Base-by-base conservation (phyloP, 2,329 filamentous ascomycete species). In the Huntiella bhutanensis region DNA sequence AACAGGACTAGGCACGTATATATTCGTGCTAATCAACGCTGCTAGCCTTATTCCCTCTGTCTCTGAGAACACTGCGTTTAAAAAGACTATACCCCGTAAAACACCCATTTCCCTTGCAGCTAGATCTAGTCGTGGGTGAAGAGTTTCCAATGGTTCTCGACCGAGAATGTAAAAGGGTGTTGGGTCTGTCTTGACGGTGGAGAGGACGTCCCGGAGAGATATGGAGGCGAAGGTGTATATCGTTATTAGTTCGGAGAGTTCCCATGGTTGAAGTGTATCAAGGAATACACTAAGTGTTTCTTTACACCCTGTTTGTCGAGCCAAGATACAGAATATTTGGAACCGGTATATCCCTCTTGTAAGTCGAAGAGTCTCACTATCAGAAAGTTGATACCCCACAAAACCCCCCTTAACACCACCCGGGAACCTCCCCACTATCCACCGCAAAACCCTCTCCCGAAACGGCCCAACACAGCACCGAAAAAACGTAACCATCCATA, bases 331-430 rank as follows among this genome's bases (percentile, higher is more conserved):
- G 5, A 50, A 33, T 7, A 50, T 41, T 7, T 50, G 48, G 19
- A 47, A 50, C 28, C 44, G 48, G 22, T 50, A 50, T 4, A 50
- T 36, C 15, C 44, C 48, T 10, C 48, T 40, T 2, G 48, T 50
- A 1, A 42, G 39, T 12, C 48, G 45, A 16, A 43, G 33, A 6
- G 32, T 33, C 37, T 50, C 48, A 16, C 12, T 34, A 8, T 8
- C 17, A 28, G 11, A 15, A 6, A 17, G 7, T 12, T 11, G 10
- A 17, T 41, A 28, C 22, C 22, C 22, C 22, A 10, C 8, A 28
- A 28, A 28, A 3, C 2, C 22, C 6, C 6, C 22, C 5, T 45
- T 36, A 10, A 28, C 38, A 19, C 35, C 34, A 13, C 46, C 28
- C 5, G 17, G 41, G 2, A 45, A 44, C 48, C 46, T 50, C 13